Conservation (phyloP, 495 filamentous ascomycete genomes). For the Sordaria brevicollis region DNA sequence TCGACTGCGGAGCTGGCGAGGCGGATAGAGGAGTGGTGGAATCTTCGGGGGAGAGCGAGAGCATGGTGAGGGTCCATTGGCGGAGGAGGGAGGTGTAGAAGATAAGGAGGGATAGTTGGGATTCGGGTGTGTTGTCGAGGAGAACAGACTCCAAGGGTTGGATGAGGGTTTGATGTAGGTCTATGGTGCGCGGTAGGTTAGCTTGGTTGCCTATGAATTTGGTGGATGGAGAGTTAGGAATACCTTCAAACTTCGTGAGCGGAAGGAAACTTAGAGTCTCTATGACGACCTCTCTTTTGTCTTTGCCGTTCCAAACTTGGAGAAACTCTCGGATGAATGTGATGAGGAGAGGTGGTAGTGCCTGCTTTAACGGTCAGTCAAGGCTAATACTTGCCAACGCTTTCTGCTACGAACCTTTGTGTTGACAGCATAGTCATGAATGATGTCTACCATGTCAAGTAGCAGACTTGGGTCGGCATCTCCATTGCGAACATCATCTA, state of each 20-base stretch:
- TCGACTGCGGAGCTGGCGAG: constrained; percentile 13
- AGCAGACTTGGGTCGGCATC: constrained; percentile 39
- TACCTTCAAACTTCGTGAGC: constrained; percentile 47
- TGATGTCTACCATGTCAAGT: constrained; percentile 44
- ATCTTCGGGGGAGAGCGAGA: constrained; percentile 19
- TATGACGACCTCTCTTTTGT: constrained; percentile 50
- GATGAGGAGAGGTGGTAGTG: constrained; percentile 48
- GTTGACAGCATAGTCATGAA: constrained; percentile 48
- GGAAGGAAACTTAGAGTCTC: constrained; percentile 55
- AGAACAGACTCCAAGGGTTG: constrained; percentile 47
- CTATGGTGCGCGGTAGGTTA: constrained; percentile 38
- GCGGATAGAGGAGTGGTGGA: constrained; percentile 5
- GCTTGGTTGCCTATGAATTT: not conserved
- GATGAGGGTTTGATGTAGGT: constrained; percentile 40
- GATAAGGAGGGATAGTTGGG: constrained; percentile 46
- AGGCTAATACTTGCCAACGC: not conserved
- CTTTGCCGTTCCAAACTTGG: constrained; percentile 55
- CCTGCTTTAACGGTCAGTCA: constrained; percentile 28
- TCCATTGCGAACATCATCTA: constrained; percentile 47
- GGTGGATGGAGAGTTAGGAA: not conserved
- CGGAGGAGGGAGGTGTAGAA: constrained; percentile 65
- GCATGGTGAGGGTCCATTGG: constrained; percentile 50
- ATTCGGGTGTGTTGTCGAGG: constrained; percentile 38
- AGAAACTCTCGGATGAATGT: constrained; percentile 55
- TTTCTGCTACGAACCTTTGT: constrained; percentile 46